A percentile compares a stretch with the other conserved stretches of the same genome.
Evolutionary conservation across 1,284 basidiomycete species (phyloP).

Genomic region (Pseudozyma tsukubaensis): DNA sequence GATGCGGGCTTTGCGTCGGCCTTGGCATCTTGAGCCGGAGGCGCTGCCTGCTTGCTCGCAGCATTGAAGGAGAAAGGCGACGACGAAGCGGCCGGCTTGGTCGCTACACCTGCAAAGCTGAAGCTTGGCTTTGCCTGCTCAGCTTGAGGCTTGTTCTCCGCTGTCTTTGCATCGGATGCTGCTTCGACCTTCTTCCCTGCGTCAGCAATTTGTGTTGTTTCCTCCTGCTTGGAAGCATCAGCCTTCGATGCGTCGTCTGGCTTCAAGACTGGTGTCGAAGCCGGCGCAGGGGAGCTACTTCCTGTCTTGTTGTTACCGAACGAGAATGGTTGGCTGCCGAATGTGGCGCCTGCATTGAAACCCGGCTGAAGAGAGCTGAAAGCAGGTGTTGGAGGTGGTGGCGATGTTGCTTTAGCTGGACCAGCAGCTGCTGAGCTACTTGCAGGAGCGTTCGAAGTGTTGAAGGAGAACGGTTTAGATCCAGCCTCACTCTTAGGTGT

Average conservation of each 20-base stretch:
- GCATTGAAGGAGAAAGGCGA: conserved; percentile 15
- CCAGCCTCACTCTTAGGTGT: conserved; percentile 22
- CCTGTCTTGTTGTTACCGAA: conserved; percentile 26
- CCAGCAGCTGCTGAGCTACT: background rate
- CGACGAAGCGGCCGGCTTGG: conserved; percentile 11
- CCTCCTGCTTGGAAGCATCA: background rate
- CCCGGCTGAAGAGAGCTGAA: conserved; percentile 41
- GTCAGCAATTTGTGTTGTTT: background rate
- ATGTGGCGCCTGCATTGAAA: conserved; percentile 26
- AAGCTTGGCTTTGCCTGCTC: conserved; percentile 15
- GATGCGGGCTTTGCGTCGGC: conserved; percentile 15
- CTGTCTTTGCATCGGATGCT: background rate
- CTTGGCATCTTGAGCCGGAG: background rate
- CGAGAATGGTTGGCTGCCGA: conserved; percentile 39
- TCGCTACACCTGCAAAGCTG: conserved; percentile 27
- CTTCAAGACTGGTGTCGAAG: conserved; percentile 1
- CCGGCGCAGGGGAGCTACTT: conserved; percentile 4
- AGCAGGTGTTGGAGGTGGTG: conserved; percentile 20
- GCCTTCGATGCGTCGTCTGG: conserved; percentile 1
- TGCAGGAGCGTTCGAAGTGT: conserved; percentile 4
- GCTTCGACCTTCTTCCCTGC: background rate
- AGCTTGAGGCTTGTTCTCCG: background rate
- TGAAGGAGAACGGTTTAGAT: conserved; percentile 31
- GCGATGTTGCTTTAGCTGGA: conserved; percentile 23
- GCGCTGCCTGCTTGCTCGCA: background rate